These are phyloP conservation scores for Penicillium goetzii DNA, from an alignment of 495 filamentous ascomycete genomes.

Conservation along the genomic window DNA sequence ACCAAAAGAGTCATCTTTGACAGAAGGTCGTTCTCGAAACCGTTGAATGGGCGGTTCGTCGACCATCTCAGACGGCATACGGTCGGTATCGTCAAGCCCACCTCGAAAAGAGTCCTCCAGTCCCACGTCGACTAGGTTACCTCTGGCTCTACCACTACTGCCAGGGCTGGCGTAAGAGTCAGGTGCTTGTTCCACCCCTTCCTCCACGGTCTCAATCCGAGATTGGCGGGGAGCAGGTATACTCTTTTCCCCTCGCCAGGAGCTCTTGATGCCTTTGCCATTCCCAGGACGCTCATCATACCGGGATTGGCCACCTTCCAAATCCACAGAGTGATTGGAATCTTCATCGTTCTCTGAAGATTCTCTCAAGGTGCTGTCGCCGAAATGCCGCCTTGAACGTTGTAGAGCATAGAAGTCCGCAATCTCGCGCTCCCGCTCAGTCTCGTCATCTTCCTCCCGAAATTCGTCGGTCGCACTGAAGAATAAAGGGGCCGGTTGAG, in stretches of 20 bases:
- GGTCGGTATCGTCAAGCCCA: slow-evolving; percentile 49
- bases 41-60: slow-evolving; percentile 85
- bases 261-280: slow-evolving; percentile 55
- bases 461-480: slow-evolving; percentile 83
- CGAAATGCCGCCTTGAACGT: slow-evolving; percentile 84
- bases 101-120: slow-evolving; percentile 67
- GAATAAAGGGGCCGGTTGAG: slow-evolving; percentile 85
- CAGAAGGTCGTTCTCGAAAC: slow-evolving; percentile 62
- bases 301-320: slow-evolving; percentile 52
- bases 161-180: slow-evolving; percentile 44
- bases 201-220: slow-evolving; percentile 36
- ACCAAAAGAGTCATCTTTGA: slow-evolving; percentile 36
- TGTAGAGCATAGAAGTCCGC: slow-evolving; percentile 93
- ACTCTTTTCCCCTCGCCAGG: slow-evolving; percentile 54
- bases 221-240: slow-evolving; percentile 24
- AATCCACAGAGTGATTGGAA: slow-evolving; percentile 59
- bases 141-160: slow-evolving; percentile 64
- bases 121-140: slow-evolving; percentile 83
- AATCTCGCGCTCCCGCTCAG: slow-evolving; percentile 87
- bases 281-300: slow-evolving; percentile 42
- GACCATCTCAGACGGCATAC: slow-evolving; percentile 62
- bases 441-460: slow-evolving; percentile 86
- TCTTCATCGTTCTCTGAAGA: slow-evolving; percentile 80
- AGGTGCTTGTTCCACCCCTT: slow-evolving; percentile 36
- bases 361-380: slow-evolving; percentile 74